Evolutionary conservation across 306 rosid species (phyloP), one percentile per base, ranked within the genome.

Genomic region (Nissolia schottii): DNA sequence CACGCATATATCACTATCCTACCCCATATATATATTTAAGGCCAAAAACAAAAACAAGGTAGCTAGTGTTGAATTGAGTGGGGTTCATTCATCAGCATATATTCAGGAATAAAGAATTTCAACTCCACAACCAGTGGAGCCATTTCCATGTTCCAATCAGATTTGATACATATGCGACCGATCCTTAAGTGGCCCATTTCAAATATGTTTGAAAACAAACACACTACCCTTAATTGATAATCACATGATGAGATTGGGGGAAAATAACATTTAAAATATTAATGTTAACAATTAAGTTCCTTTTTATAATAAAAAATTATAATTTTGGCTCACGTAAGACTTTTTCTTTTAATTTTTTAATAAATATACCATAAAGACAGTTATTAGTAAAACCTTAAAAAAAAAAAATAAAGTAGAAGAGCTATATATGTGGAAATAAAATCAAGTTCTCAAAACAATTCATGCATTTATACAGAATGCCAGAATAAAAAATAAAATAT

Each of bases 11-110:
- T 73, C 58, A 41, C 54, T 61, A 32, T 27, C 70, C 54, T 61
- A 32, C 40, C 70, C 4, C 14, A 61, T 45, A 41, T 37, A 45
- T 43, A 12, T 43, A 43, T 18, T 13, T 41, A 32, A 31, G 77
- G 25, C 20, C 77, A 60, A 72, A n/a, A 60, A 61, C 20, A 5
- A 11, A 77, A 38, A 10, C 61, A 53, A 31, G 66, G n/a, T n/a
- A n/a, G n/a, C n/a, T n/a, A 12, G 51, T 25, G 25, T 50, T 35
- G 35, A 77, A 6, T 60, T 18, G 22, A 23, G 68, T 71, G 63
- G 68, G 68, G 55, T 38, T 37, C 7, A 35, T 74, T 73, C 54
- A 35, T 0, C 18, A 6, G 22, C 20, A 55, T 22, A 55, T 22
- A 64, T 40, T 53, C 49, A 11, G 16, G 6, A 8, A 35, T 28